Percentiles rank a stretch among this genome's conserved stretches.
These are phyloP conservation scores for Cordia subcordata DNA, from an alignment of 257 asterid genomes.

Conservation along the genomic window DNA sequence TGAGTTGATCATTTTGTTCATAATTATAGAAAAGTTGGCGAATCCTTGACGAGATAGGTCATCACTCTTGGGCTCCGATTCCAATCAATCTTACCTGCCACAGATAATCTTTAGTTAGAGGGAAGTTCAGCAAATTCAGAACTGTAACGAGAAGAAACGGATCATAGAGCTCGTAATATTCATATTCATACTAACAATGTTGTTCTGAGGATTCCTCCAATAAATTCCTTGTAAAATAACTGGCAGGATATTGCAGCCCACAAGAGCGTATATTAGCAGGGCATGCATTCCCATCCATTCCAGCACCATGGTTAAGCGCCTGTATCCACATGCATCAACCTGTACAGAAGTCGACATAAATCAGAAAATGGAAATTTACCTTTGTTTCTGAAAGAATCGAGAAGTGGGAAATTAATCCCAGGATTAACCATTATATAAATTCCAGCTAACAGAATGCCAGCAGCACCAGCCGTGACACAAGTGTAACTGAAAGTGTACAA, in stretches of 20 bases:
- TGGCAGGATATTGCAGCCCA: constrained; percentile 63
- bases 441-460: constrained; percentile 53
- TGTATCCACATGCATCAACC: constrained; percentile 52
- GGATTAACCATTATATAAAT: constrained; percentile 44
- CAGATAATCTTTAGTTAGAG: not conserved
- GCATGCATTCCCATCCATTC: constrained; percentile 66
- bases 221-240: constrained; percentile 54
- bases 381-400: too few relatives aligned
- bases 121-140: not conserved
- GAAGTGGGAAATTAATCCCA: not conserved
- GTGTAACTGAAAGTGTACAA: constrained; percentile 60
- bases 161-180: too few relatives aligned
- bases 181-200: constrained; percentile 32
- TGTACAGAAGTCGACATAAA: constrained; percentile 8
- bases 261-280: constrained; percentile 43
- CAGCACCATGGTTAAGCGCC: constrained; percentile 31
- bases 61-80: not conserved
- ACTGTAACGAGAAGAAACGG: too few relatives aligned
- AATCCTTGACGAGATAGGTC: too few relatives aligned
- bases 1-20: too few relatives aligned
- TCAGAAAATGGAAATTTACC: not conserved
- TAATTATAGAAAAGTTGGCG: too few relatives aligned
- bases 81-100: not conserved
- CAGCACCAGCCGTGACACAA: constrained; percentile 58
- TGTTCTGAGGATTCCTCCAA: constrained; percentile 47